Conservation (phyloP, 1,284 basidiomycete species). For the Anthracocystis setariae region DNA sequence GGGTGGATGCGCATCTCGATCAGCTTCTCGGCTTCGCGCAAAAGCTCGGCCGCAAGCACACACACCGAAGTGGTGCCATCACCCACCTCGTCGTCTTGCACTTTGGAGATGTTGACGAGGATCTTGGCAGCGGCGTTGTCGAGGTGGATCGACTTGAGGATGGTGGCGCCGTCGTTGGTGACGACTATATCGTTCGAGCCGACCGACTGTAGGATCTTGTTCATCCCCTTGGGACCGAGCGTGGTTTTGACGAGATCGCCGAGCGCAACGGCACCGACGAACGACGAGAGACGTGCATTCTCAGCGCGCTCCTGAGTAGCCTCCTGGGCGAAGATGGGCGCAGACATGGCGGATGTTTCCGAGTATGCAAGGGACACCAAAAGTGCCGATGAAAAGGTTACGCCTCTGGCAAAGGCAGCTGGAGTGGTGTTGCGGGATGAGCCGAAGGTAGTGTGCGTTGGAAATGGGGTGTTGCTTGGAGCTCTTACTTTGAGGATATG, state of each 20-base stretch:
- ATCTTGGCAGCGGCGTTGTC: constrained; percentile 99
- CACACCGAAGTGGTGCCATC: constrained; percentile 96
- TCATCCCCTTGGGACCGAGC: constrained; percentile 94
- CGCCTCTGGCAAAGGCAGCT: too few species aligned
- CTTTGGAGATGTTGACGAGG: constrained; percentile 99
- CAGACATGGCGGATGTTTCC: constrained; percentile 53
- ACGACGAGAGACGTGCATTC: constrained; percentile 94
- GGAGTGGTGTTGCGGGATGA: too few species aligned
- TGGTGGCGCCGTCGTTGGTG: constrained; percentile 98
- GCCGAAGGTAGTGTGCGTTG: too few species aligned
- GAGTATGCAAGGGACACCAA: not conserved
- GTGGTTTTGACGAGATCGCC: constrained; percentile 99
- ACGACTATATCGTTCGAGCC: constrained; percentile 93
- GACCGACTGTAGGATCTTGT: constrained; percentile 91
- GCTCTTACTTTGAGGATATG: too few species aligned
- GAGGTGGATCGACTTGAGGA: constrained; percentile 94
- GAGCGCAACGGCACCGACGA: constrained; percentile 94
- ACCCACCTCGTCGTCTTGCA: constrained; percentile 98
- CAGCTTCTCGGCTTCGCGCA: constrained; percentile 95
- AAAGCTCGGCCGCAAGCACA: constrained; percentile 88
- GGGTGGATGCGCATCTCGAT: constrained; percentile 91
- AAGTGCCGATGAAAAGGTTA: too few species aligned
- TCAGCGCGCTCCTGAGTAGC: constrained; percentile 98
- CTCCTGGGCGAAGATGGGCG: constrained; percentile 69
- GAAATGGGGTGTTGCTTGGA: too few species aligned